Conservation (phyloP, 805 yeast genomes). For the Candida sphagnicola region DNA sequence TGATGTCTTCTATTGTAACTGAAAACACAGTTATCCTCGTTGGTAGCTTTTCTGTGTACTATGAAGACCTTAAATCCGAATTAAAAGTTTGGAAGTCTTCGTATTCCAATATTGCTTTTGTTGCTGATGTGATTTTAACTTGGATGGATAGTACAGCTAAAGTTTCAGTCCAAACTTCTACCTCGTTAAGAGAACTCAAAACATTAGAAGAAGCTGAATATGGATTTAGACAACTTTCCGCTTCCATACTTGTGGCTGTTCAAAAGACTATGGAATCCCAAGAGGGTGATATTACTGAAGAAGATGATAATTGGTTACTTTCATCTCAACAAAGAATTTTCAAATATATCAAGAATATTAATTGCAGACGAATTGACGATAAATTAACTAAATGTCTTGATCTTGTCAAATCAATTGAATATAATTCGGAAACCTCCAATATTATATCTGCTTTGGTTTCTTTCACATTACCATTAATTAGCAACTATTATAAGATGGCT, state of each 20-base stretch:
- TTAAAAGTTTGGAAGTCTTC: slow-evolving; percentile 32
- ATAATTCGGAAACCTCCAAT: slow-evolving; percentile 32
- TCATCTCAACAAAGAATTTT: slow-evolving; percentile 42
- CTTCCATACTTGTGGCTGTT: slow-evolving; percentile 59
- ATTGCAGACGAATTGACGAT: slow-evolving; percentile 29
- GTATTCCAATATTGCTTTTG: slow-evolving; percentile 35
- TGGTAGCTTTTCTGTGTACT: slow-evolving; percentile 14
- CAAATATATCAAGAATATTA: slow-evolving; percentile 40
- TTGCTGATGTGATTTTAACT: slow-evolving; percentile 42
- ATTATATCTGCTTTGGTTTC: slow-evolving; percentile 46
- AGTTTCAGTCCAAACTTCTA: slow-evolving; percentile 18
- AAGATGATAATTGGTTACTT: slow-evolving; percentile 65
- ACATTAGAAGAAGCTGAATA: slow-evolving; percentile 40
- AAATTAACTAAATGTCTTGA: slow-evolving; percentile 33
- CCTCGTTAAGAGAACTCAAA: slow-evolving; percentile 15
- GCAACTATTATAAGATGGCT: slow-evolving; percentile 54
- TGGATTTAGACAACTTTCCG: slow-evolving; percentile 47
- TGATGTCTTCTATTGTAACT: slow-evolving; percentile 17
- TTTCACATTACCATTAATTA: slow-evolving; percentile 59
- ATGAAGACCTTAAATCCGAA: slow-evolving; percentile 17
- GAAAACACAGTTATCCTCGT: slow-evolving; percentile 15
- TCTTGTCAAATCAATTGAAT: slow-evolving; percentile 32
- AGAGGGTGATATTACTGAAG: slow-evolving; percentile 32
- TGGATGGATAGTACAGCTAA: slow-evolving; percentile 38
- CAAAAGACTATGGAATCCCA: slow-evolving; percentile 52